Conservation (phyloP, 768 basidiomycete species). For the Tulasnella sp. region DNA sequence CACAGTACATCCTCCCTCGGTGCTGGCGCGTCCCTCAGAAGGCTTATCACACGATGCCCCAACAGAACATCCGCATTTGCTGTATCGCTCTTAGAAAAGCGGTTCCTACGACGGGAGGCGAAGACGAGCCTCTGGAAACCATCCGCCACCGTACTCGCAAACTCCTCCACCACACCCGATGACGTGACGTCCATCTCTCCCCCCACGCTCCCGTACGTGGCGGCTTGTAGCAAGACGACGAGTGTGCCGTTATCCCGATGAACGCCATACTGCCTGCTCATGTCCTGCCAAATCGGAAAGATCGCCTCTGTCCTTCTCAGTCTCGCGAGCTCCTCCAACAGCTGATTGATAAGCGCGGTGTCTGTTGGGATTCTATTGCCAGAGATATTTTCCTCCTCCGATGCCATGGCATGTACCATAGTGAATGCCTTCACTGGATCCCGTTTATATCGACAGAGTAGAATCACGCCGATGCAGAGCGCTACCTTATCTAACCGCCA, state of each 20-base stretch:
- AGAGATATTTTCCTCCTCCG: neutral
- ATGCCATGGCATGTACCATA: neutral
- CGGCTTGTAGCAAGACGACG: constrained; percentile 47
- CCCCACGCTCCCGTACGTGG: constrained; percentile 33
- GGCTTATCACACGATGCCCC: neutral
- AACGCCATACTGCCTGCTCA: constrained; percentile 9
- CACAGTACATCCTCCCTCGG: constrained; percentile 28
- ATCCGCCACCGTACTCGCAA: constrained; percentile 34
- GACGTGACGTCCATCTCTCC: constrained; percentile 4
- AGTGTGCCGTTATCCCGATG: constrained; percentile 46
- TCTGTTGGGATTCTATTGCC: neutral
- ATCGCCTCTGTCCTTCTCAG: neutral
- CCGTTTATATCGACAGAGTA: constrained; percentile 2
- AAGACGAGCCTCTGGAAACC: constrained; percentile 41
- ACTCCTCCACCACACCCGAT: neutral
- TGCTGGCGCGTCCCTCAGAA: neutral
- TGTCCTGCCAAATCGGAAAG: constrained; percentile 11
- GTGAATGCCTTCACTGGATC: constrained; percentile 1
- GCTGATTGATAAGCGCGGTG: neutral
- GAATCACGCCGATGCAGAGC: neutral
- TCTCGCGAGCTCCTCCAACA: constrained; percentile 4
- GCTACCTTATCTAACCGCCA: constrained; percentile 3
- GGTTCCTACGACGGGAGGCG: constrained; percentile 26
- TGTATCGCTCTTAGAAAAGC: constrained; percentile 6
- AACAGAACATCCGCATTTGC: constrained; percentile 11